These are phyloP conservation scores for Colletotrichum costaricense DNA, from an alignment of 2,329 filamentous ascomycete species.

Conservation along the genomic window DNA sequence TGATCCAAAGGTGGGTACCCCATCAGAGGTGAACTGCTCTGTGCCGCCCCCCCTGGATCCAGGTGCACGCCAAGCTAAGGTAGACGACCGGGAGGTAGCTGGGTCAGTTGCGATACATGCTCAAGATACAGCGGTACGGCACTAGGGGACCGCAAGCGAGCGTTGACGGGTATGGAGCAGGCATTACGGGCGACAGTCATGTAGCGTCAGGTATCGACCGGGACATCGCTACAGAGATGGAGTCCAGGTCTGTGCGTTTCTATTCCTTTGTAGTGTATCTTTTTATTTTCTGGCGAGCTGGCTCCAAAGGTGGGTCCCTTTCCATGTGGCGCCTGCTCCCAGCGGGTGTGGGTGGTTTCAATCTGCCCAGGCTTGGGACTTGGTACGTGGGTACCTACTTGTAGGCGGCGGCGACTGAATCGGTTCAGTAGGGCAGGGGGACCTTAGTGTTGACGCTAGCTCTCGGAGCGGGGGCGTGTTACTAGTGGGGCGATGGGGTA, in stretches of 20 bases:
- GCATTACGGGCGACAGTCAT: background rate
- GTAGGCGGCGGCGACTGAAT: constrained; percentile 20
- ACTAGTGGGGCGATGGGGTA: background rate
- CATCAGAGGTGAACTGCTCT: constrained; percentile 30
- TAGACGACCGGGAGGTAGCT: constrained; percentile 19
- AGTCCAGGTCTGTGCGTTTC: constrained; percentile 26
- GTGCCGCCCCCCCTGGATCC: constrained; percentile 18
- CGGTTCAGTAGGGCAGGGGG: constrained; percentile 18
- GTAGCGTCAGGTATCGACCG: constrained; percentile 16
- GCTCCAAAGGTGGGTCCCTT: constrained; percentile 8
- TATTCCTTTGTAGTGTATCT: background rate
- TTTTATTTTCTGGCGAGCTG: constrained; percentile 8
- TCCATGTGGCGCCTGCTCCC: constrained; percentile 31
- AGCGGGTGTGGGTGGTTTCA: constrained; percentile 28
- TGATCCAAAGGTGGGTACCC: constrained; percentile 8
- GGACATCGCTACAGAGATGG: constrained; percentile 5
- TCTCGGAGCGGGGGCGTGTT: constrained; percentile 7
- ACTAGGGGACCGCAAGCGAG: background rate
- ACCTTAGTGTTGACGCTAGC: constrained; percentile 2
- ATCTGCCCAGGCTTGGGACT: constrained; percentile 7
- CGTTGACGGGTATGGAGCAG: background rate
- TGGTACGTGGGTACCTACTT: background rate
- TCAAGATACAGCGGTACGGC: background rate
- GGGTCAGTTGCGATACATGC: constrained; percentile 6
- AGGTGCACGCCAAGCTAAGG: constrained; percentile 22